Conservation (phyloP, 805 yeast species). For the Clavispora asparagi region DNA sequence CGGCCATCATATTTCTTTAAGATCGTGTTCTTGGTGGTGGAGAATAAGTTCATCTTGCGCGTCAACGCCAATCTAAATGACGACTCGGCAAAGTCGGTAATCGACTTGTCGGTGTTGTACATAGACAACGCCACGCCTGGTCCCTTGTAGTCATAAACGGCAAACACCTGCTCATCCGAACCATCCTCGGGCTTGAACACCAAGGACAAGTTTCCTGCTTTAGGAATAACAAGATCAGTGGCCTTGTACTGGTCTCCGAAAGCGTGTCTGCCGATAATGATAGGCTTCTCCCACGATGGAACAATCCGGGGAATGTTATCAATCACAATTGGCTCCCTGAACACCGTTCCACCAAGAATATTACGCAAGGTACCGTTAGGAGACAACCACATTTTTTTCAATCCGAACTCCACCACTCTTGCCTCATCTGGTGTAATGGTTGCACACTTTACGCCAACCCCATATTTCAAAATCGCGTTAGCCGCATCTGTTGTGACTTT, state of each 20-base stretch:
- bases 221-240: constrained; percentile 63
- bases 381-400: constrained; percentile 80
- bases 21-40: constrained; percentile 77
- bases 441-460: constrained; percentile 82
- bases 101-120: constrained; percentile 80
- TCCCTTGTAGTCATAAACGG: constrained; percentile 59
- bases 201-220: constrained; percentile 62
- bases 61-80: constrained; percentile 70
- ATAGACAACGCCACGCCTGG: constrained; percentile 75
- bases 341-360: constrained; percentile 77
- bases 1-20: constrained; percentile 79
- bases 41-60: constrained; percentile 58
- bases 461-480: constrained; percentile 64
- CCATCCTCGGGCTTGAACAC: constrained; percentile 62
- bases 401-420: constrained; percentile 66
- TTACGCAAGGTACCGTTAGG: constrained; percentile 84
- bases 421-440: constrained; percentile 82
- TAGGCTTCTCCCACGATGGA: constrained; percentile 78
- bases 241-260: constrained; percentile 84
- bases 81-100: constrained; percentile 72
- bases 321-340: constrained; percentile 79
- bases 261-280: constrained; percentile 82
- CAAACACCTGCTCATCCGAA: constrained; percentile 39
- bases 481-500: constrained; percentile 76
- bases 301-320: constrained; percentile 72